Evolutionary conservation across 345 rosid genomes (phyloP).

Genomic region (Hypericum androsaemum): DNA sequence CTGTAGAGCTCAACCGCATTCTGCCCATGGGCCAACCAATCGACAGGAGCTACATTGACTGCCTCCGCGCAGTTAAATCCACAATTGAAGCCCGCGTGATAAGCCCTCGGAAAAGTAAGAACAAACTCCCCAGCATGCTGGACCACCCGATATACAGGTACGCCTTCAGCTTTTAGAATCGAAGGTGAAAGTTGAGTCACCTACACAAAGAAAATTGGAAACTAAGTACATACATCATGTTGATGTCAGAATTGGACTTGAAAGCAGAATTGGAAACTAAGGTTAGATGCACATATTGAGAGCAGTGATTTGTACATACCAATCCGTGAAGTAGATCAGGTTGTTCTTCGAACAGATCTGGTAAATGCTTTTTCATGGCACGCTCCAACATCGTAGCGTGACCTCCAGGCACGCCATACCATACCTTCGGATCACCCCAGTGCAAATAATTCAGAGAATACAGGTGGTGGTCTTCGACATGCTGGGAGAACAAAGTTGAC

Average conservation of each 20-base stretch:
- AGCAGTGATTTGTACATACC: slow-evolving; percentile 30
- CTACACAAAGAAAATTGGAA: slow-evolving; percentile 31
- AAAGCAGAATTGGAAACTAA: no score
- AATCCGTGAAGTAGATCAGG: slow-evolving; percentile 83
- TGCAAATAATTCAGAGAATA: slow-evolving; percentile 90
- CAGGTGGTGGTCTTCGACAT: slow-evolving; percentile 96
- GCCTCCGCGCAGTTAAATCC: slow-evolving; percentile 99
- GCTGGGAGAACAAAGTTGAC: slow-evolving; percentile 30
- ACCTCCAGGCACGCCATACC: slow-evolving; percentile 97
- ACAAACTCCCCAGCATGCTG: slow-evolving; percentile 88
- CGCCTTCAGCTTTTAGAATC: slow-evolving; percentile 67
- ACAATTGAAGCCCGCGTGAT: slow-evolving; percentile 92
- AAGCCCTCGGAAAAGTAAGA: slow-evolving; percentile 90
- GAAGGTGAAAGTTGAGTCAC: slow-evolving; percentile 95
- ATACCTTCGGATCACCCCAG: slow-evolving; percentile 80
- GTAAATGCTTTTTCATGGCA: slow-evolving; percentile 68
- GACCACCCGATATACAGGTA: slow-evolving; percentile 73
- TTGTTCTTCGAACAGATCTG: slow-evolving; percentile 88
- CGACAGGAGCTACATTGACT: slow-evolving; percentile 97
- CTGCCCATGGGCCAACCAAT: slow-evolving; percentile 92
- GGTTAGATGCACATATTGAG: no score
- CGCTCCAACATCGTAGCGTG: slow-evolving; percentile 64
- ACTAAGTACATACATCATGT: slow-evolving; percentile 7
- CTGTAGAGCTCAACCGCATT: slow-evolving; percentile 85
- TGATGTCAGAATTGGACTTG: not conserved